These are phyloP conservation scores for Pythium aquatile DNA, from an alignment of 352 stramenopile genomes.

Conservation along the genomic window DNA sequence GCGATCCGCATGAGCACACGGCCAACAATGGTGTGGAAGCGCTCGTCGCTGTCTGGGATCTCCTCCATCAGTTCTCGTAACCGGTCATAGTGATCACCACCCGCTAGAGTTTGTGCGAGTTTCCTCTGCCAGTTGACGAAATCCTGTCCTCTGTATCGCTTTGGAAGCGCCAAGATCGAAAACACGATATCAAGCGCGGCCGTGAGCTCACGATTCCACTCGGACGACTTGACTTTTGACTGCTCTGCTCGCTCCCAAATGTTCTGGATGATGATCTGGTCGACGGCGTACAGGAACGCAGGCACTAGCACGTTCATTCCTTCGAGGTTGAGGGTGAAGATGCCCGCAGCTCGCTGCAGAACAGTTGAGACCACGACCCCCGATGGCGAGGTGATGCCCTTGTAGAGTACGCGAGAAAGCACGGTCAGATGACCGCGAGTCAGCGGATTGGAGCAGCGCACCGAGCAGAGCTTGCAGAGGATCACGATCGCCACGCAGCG, in stretches of 20 bases:
- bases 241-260: slow-evolving; percentile 72
- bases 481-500: slow-evolving; percentile 77
- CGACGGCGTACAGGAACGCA: slow-evolving; percentile 76
- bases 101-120: slow-evolving; percentile 32
- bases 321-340: slow-evolving; percentile 81
- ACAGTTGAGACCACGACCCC: slow-evolving; percentile 81
- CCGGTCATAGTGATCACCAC: slow-evolving; percentile 19
- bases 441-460: slow-evolving; percentile 58
- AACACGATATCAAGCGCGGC: slow-evolving; percentile 76
- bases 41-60: slow-evolving; percentile 64
- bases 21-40: slow-evolving; percentile 70
- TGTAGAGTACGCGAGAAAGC: slow-evolving; percentile 67
- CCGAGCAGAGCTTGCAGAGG: slow-evolving; percentile 74
- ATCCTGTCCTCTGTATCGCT: slow-evolving; percentile 68
- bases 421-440: slow-evolving; percentile 65
- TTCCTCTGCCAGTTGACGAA: slow-evolving; percentile 83
- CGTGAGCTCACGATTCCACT: slow-evolving; percentile 82
- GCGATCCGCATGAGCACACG: slow-evolving; percentile 75
- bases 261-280: slow-evolving; percentile 81
- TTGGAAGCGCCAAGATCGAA: slow-evolving; percentile 67
- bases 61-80: slow-evolving; percentile 63
- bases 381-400: slow-evolving; percentile 69
- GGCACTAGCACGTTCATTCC: slow-evolving; percentile 79
- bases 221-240: slow-evolving; percentile 64
- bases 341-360: slow-evolving; percentile 61